phyloP scores from a whole-genome alignment of 2,329 filamentous ascomycete genomes.

The Bretziella fagacearum region DNA sequence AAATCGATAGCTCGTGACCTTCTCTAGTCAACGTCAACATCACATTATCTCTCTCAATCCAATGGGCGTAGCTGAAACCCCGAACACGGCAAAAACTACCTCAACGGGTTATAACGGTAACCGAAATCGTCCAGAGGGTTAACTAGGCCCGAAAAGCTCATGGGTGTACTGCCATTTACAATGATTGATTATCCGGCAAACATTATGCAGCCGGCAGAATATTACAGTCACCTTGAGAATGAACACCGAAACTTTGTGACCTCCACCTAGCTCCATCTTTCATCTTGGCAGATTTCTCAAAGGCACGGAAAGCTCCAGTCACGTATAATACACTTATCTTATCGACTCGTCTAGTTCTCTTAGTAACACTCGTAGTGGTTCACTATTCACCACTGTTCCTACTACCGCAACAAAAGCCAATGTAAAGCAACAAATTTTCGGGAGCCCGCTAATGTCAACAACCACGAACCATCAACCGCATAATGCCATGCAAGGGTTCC shows the following conservation, averaged over 20 bases:
- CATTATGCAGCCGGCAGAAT: neutral
- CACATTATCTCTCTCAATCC: neutral
- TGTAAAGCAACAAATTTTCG: no score
- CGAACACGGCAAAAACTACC: neutral
- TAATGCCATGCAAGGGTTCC: no score
- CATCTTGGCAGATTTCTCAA: neutral
- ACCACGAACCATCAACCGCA: no score
- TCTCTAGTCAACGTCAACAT: neutral
- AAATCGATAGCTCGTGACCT: neutral
- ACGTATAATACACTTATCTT: no score
- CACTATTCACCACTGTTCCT: no score
- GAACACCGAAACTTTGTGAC: slow-evolving; percentile 1
- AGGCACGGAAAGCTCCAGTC: no score
- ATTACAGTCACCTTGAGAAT: neutral
- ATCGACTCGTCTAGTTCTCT: no score
- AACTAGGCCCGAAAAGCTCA: neutral
- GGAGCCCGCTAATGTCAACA: no score
- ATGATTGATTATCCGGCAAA: neutral
- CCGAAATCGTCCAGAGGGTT: neutral
- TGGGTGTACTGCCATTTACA: neutral
- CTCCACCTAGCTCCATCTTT: neutral
- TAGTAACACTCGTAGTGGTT: no score
- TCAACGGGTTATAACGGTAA: neutral
- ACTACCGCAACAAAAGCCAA: no score
- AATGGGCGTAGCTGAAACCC: neutral